Conservation (phyloP, 2,329 filamentous ascomycete genomes). For the Xylariales sp. region DNA sequence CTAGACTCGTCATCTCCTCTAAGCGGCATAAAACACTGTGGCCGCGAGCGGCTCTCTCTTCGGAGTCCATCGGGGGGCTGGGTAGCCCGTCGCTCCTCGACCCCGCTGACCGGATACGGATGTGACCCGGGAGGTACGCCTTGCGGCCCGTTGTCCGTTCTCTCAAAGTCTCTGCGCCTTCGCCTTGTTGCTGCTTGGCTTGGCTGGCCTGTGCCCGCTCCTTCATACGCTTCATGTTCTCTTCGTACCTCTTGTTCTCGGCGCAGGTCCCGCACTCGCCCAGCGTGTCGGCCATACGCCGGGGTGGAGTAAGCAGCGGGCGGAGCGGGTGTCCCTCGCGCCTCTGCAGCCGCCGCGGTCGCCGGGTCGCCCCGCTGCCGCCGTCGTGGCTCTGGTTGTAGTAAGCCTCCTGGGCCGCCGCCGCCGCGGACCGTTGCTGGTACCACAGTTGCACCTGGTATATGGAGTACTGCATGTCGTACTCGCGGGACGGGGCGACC, state of each 20-base stretch:
- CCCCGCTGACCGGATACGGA: background rate
- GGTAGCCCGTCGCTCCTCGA: background rate
- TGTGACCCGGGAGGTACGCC: conserved; percentile 2
- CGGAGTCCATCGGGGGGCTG: background rate
- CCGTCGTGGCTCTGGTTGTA: background rate
- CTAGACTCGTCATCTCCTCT: too few relatives aligned
- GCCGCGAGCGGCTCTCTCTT: too few relatives aligned
- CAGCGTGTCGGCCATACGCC: conserved; percentile 16
- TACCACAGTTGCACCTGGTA: conserved; percentile 6
- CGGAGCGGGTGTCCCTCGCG: conserved; percentile 15
- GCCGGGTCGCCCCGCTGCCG: conserved; percentile 3
- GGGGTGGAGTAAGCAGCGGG: conserved; percentile 9
- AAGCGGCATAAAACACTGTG: too few relatives aligned
- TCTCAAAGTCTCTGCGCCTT: too few relatives aligned
- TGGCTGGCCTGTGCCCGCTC: background rate
- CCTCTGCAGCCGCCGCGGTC: conserved; percentile 17
- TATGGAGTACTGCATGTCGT: conserved; percentile 6
- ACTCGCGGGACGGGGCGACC: conserved; percentile 13
- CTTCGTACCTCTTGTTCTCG: conserved; percentile 17
- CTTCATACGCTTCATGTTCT: conserved; percentile 11
- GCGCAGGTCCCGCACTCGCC: conserved; percentile 21
- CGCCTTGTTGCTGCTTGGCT: background rate
- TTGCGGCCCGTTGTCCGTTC: conserved; percentile 3
- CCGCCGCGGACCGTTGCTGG: background rate
- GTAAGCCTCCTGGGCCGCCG: background rate